phyloP scores from a whole-genome alignment of 2,329 filamentous ascomycete species.

The Ceratocystis colombiana region DNA sequence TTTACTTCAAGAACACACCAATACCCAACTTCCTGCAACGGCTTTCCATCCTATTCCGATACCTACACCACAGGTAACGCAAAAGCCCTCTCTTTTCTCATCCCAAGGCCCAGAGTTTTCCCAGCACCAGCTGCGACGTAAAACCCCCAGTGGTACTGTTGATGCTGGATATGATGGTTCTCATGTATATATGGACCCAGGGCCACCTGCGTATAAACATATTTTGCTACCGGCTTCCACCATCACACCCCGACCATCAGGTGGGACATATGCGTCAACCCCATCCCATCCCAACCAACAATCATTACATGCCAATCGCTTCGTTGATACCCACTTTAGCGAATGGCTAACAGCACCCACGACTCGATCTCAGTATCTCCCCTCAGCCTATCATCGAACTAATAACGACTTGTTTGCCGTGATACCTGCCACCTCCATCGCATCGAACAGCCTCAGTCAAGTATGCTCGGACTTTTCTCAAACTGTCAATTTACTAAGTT shows the following conservation, averaged over 20 bases:
- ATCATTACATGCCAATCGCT: not conserved
- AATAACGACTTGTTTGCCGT: not conserved
- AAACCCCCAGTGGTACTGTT: conserved; percentile 89
- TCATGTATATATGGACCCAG: conserved; percentile 58
- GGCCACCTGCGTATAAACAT: conserved; percentile 72
- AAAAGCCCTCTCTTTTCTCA: not conserved
- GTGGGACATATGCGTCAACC: not conserved
- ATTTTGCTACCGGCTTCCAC: conserved; percentile 57
- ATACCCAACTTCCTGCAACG: not conserved
- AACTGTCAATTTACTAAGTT: not conserved
- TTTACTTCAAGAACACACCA: conserved; percentile 2
- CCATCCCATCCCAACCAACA: not conserved
- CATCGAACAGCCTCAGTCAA: not conserved
- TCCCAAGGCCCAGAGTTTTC: not conserved
- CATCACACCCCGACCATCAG: not conserved
- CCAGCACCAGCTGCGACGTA: conserved; percentile 64
- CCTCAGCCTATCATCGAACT: not conserved
- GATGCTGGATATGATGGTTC: conserved; percentile 86
- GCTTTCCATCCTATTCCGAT: conserved; percentile 4
- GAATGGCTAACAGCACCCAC: not conserved
- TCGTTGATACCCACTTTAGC: not conserved
- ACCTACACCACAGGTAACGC: not conserved
- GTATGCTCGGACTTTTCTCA: not conserved
- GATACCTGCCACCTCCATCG: not conserved
- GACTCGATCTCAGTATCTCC: not conserved